These are phyloP conservation scores for Capsicum rhomboideum DNA, from an alignment of 257 asterid species.

Conservation along the genomic window DNA sequence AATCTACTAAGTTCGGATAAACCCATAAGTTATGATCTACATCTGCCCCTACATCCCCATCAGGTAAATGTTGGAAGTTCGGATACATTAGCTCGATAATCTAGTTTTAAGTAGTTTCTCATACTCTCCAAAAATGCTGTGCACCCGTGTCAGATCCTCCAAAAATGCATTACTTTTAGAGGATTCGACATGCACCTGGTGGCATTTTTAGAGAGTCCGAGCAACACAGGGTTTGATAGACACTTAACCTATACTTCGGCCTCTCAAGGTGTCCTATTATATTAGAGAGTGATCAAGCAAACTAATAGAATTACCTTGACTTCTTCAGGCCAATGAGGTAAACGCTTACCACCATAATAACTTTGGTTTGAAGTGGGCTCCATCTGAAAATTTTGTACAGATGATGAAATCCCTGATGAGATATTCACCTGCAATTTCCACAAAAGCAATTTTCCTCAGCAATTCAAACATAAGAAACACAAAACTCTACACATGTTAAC, in stretches of 20 bases:
- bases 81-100: too few species aligned
- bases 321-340: slow-evolving; percentile 43
- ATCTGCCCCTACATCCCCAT: neutral
- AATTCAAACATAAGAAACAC: neutral
- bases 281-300: neutral
- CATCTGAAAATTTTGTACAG: slow-evolving; percentile 41
- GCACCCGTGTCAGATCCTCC: neutral
- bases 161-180: neutral
- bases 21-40: neutral
- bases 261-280: neutral
- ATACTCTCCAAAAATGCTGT: too few species aligned
- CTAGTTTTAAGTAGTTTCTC: neutral
- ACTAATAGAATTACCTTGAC: slow-evolving; percentile 41
- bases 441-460: neutral
- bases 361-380: slow-evolving; percentile 99
- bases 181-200: neutral
- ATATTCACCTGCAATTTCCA: slow-evolving; percentile 42
- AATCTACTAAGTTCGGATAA: neutral
- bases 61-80: too few species aligned
- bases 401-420: slow-evolving; percentile 47
- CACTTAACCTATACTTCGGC: neutral
- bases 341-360: slow-evolving; percentile 27
- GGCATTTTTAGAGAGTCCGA: neutral
- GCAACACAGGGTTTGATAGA: neutral
- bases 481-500: neutral